Evolutionary conservation across 2,329 filamentous ascomycete species (phyloP).

Genomic region (Cladophialophora bantiana): DNA sequence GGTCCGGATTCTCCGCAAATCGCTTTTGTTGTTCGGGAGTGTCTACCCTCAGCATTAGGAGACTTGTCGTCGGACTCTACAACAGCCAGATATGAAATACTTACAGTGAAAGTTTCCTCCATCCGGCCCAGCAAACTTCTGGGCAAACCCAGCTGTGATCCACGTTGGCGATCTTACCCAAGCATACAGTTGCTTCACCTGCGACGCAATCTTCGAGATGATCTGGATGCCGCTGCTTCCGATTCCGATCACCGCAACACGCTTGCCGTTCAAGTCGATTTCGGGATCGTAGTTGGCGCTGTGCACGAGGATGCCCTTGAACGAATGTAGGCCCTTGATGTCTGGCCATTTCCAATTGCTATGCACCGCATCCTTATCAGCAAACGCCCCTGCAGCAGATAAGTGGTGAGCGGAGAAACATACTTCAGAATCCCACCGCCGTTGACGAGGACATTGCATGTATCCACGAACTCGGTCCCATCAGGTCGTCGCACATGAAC

Average conservation of each 20-base stretch:
- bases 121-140: constrained; percentile 39
- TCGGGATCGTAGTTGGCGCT: constrained; percentile 44
- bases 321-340: constrained; percentile 47
- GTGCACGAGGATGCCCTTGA: constrained; percentile 47
- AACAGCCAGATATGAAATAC: not conserved
- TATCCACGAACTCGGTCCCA: constrained; percentile 39
- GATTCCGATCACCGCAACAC: constrained; percentile 42
- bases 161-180: constrained; percentile 45
- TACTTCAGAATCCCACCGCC: constrained; percentile 50
- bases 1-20: constrained; percentile 29
- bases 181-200: constrained; percentile 44
- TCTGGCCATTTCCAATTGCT: constrained; percentile 49
- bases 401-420: not conserved
- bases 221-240: constrained; percentile 42
- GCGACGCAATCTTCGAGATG: constrained; percentile 49
- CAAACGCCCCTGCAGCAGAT: constrained; percentile 42
- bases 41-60: constrained; percentile 23
- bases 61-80: not conserved
- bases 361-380: constrained; percentile 40
- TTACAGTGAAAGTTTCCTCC: constrained; percentile 36
- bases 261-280: constrained; percentile 42
- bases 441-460: constrained; percentile 43
- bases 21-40: constrained; percentile 34
- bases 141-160: constrained; percentile 40
- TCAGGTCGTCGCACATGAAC: constrained; percentile 39